Conservation (phyloP, 2,329 filamentous ascomycete species). For the Fusarium sp. region DNA sequence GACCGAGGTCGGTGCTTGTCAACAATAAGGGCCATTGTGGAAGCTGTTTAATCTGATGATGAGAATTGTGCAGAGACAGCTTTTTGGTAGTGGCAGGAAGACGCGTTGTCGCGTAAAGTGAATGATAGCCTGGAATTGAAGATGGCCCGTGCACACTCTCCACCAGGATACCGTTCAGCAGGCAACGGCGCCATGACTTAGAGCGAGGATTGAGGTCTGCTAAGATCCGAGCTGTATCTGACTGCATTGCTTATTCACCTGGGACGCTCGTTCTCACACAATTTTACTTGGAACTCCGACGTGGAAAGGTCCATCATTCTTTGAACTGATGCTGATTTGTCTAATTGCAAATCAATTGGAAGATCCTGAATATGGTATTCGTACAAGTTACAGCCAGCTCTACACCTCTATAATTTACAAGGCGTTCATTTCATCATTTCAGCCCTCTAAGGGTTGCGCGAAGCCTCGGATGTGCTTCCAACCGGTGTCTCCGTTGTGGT, state of each 20-base stretch:
- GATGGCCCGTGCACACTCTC: constrained; percentile 38
- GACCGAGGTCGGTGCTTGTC: constrained; percentile 79
- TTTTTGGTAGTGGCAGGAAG: constrained; percentile 42
- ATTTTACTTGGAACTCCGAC: background rate
- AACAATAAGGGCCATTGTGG: constrained; percentile 73
- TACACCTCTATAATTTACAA: constrained; percentile 43
- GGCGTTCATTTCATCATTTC: constrained; percentile 23
- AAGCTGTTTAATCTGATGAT: constrained; percentile 25
- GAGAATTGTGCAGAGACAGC: constrained; percentile 30
- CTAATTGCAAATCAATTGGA: background rate
- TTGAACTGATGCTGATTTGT: background rate
- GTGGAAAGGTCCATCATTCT: background rate
- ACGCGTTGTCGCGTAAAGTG: constrained; percentile 57
- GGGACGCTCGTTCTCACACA: background rate
- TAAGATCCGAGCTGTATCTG: background rate
- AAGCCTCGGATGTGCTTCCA: constrained; percentile 50
- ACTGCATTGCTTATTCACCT: background rate
- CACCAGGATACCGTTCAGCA: constrained; percentile 17
- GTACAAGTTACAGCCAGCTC: constrained; percentile 42
- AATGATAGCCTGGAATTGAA: constrained; percentile 21
- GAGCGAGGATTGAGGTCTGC: background rate
- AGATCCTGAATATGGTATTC: constrained; percentile 37
- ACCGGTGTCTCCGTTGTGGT: constrained; percentile 49
- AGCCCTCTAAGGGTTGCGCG: constrained; percentile 40
- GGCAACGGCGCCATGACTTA: constrained; percentile 22